Percentiles rank a stretch among this genome's conserved stretches.
phyloP scores from a whole-genome alignment of 2,329 filamentous ascomycete species.

The Fusarium redolens region DNA sequence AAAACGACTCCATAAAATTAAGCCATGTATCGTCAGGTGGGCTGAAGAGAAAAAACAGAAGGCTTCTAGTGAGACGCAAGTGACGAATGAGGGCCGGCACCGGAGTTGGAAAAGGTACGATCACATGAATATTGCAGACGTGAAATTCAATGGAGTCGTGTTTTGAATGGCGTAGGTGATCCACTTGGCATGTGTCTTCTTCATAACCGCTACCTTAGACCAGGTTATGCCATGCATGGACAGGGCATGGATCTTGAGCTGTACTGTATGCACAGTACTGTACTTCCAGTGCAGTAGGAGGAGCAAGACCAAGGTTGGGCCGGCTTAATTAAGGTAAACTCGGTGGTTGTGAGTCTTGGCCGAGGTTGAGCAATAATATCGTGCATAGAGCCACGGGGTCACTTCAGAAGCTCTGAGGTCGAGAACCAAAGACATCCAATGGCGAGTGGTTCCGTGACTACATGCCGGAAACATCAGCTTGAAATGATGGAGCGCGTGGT shows the following conservation, averaged over 20 bases:
- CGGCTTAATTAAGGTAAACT: not conserved
- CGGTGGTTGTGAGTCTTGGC: not conserved
- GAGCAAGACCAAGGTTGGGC: not conserved
- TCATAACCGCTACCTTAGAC: constrained; percentile 26
- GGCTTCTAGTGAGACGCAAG: constrained; percentile 13
- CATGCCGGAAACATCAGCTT: constrained; percentile 10
- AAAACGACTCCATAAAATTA: constrained; percentile 4
- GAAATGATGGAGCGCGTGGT: not conserved
- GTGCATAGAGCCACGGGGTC: constrained; percentile 33
- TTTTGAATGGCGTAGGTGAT: constrained; percentile 30
- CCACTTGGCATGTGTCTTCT: constrained; percentile 23
- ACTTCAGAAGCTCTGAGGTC: constrained; percentile 17
- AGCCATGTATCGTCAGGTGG: constrained; percentile 22
- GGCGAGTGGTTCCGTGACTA: not conserved
- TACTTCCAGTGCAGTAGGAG: not conserved
- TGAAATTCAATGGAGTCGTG: constrained; percentile 14
- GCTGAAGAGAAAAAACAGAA: constrained; percentile 14
- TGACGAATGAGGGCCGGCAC: constrained; percentile 17
- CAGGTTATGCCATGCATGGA: constrained; percentile 20
- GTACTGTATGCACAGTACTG: constrained; percentile 19
- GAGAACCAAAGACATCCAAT: constrained; percentile 16
- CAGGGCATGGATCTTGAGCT: constrained; percentile 15
- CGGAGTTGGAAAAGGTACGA: constrained; percentile 26
- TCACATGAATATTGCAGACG: constrained; percentile 22
- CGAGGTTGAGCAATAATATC: constrained; percentile 36